These are phyloP conservation scores for Debaryomyces psychrophilus DNA, from an alignment of 1,139 yeast species.

Conservation along the genomic window DNA sequence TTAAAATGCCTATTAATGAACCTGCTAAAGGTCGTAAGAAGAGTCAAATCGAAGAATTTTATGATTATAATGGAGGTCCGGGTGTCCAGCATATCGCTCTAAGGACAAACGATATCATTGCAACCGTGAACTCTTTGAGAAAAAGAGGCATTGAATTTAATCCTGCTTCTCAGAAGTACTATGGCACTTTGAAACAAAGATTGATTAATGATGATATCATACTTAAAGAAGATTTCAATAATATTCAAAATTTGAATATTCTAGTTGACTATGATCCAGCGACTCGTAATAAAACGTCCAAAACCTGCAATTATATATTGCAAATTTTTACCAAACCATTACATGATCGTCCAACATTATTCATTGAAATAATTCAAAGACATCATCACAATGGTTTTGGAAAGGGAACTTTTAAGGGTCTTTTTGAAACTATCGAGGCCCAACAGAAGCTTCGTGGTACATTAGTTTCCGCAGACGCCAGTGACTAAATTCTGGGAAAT, in stretches of 20 bases:
- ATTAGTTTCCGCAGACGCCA: conserved; percentile 20
- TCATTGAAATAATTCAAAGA: conserved; percentile 79
- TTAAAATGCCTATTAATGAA: conserved; percentile 84
- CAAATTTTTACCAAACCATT: conserved; percentile 81
- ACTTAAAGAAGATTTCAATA: conserved; percentile 50
- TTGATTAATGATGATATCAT: conserved; percentile 36
- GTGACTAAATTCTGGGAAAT: not conserved
- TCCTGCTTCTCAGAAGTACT: conserved; percentile 57
- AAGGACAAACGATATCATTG: conserved; percentile 59
- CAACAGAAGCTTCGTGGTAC: conserved; percentile 61
- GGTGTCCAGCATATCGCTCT: conserved; percentile 85
- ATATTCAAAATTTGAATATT: conserved; percentile 52
- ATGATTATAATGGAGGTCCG: conserved; percentile 74
- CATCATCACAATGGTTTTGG: conserved; percentile 84
- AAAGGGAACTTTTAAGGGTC: conserved; percentile 80
- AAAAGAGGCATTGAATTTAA: conserved; percentile 73
- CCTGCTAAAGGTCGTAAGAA: conserved; percentile 69
- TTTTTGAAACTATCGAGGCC: conserved; percentile 75
- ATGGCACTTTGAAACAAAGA: conserved; percentile 49
- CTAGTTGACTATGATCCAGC: conserved; percentile 73
- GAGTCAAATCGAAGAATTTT: conserved; percentile 82
- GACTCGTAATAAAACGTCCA: conserved; percentile 29
- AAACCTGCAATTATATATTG: conserved; percentile 61
- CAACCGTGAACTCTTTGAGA: conserved; percentile 56
- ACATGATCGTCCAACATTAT: conserved; percentile 77